phyloP scores from a whole-genome alignment of 495 filamentous ascomycete genomes.

The Trichoderma gamsii region DNA sequence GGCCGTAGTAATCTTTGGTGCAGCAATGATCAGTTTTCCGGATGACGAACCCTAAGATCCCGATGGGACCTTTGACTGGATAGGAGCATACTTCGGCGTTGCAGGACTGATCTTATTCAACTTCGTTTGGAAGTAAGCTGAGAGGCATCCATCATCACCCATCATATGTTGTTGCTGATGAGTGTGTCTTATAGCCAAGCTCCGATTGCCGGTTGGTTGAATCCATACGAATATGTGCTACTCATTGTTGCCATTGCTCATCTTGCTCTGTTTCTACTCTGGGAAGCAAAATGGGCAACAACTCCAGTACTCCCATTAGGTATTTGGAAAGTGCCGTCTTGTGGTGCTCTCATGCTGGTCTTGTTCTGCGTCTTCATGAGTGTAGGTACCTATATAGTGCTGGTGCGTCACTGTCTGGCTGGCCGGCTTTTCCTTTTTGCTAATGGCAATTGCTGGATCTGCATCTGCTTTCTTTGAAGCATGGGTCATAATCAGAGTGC shows the following conservation, averaged over 20 bases:
- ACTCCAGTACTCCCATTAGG: background rate
- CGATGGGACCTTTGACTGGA: background rate
- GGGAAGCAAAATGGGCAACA: background rate
- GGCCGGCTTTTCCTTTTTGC: background rate
- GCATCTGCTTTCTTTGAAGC: background rate
- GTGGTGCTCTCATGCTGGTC: background rate
- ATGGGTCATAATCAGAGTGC: background rate
- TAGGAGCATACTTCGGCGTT: background rate
- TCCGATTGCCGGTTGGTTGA: background rate
- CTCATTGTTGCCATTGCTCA: background rate
- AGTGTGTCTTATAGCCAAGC: background rate
- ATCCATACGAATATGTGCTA: background rate
- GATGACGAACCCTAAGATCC: background rate
- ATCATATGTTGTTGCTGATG: too few species aligned
- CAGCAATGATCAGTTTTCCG: background rate
- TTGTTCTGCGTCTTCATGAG: background rate
- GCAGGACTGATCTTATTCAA: background rate
- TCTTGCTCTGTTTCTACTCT: background rate
- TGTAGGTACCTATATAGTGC: background rate
- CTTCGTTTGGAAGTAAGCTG: background rate
- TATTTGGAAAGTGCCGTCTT: background rate
- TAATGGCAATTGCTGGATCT: background rate
- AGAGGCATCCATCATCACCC: too few species aligned
- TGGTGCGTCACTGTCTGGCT: background rate
- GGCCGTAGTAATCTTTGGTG: background rate